phyloP scores from a whole-genome alignment of 345 rosid genomes.

The Gossypium thurberi region DNA sequence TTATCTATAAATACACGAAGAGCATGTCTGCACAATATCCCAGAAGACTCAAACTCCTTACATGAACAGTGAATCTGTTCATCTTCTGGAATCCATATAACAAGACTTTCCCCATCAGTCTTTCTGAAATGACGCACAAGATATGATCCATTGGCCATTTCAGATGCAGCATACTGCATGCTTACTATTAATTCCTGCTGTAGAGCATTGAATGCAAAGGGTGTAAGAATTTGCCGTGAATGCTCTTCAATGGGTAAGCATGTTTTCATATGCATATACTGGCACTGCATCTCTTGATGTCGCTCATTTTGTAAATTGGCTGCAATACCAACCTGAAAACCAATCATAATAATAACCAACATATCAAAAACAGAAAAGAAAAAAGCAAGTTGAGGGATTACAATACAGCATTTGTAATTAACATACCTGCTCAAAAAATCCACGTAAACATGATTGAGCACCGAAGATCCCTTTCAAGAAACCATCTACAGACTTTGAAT shows the following conservation, averaged over 20 bases:
- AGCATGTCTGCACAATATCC: conserved; percentile 33
- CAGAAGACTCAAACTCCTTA: conserved; percentile 36
- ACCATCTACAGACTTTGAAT: conserved; percentile 27
- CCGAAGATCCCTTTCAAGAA: conserved; percentile 25
- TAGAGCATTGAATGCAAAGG: conserved; percentile 30
- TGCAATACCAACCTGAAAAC: conserved; percentile 22
- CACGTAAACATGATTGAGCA: conserved; percentile 25
- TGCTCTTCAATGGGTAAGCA: conserved; percentile 31
- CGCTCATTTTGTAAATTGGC: conserved; percentile 25
- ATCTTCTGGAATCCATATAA: conserved; percentile 29
- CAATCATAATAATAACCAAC: not conserved
- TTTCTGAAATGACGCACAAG: conserved; percentile 31
- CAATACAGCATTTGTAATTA: not conserved
- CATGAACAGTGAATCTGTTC: conserved; percentile 36
- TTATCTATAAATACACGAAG: conserved; percentile 25
- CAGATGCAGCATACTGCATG: conserved; percentile 28
- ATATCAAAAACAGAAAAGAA: not conserved
- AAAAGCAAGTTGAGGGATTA: not conserved
- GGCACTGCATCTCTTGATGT: conserved; percentile 13
- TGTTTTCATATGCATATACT: conserved; percentile 21
- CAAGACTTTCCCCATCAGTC: conserved; percentile 28
- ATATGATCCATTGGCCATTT: conserved; percentile 33
- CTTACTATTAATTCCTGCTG: conserved; percentile 24
- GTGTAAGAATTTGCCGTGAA: conserved; percentile 20
- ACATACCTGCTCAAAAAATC: conserved; percentile 36